These are phyloP conservation scores for Crithidia brevicula DNA, from an alignment of 208 protist genomes.

Conservation along the genomic window DNA sequence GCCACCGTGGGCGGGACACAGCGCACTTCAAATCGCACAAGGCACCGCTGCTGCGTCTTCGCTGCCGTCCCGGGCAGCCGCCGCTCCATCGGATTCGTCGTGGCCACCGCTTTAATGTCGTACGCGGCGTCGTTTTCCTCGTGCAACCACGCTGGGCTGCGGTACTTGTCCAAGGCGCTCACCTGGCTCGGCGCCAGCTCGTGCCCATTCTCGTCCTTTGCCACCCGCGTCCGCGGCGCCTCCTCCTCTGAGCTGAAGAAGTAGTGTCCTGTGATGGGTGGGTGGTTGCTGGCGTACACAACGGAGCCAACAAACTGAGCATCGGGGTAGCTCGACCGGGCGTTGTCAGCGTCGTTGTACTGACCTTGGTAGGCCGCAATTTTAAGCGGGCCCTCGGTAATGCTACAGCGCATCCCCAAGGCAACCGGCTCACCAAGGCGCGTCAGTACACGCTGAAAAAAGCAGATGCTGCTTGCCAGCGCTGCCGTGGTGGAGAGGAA, in stretches of 20 bases:
- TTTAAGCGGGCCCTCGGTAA: slow-evolving; percentile 67
- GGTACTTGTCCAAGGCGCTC: slow-evolving; percentile 31
- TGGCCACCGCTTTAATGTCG: slow-evolving; percentile 12
- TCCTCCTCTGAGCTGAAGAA: slow-evolving; percentile 38
- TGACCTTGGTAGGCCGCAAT: slow-evolving; percentile 82
- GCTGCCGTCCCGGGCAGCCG: not conserved
- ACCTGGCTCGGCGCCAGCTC: not conserved
- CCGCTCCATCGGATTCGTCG: not conserved
- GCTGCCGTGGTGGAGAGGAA: slow-evolving; percentile 80
- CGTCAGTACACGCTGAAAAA: slow-evolving; percentile 79
- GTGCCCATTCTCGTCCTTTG: not conserved
- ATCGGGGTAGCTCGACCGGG: slow-evolving; percentile 76
- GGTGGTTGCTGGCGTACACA: slow-evolving; percentile 72
- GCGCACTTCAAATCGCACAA: slow-evolving; percentile 75
- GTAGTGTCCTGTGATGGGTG: slow-evolving; percentile 47
- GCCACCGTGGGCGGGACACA: slow-evolving; percentile 30
- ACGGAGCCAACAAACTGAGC: slow-evolving; percentile 74
- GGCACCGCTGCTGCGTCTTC: slow-evolving; percentile 18
- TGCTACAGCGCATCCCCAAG: slow-evolving; percentile 56
- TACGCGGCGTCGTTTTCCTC: slow-evolving; percentile 29
- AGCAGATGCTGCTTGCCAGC: slow-evolving; percentile 79
- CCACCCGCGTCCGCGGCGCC: slow-evolving; percentile 10
- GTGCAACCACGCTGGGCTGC: slow-evolving; percentile 30
- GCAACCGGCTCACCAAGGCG: slow-evolving; percentile 71
- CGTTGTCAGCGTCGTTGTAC: slow-evolving; percentile 87